These are phyloP conservation scores for Dendrobium catenatum DNA, from an alignment of 106 monocot genomes.

Conservation along the genomic window DNA sequence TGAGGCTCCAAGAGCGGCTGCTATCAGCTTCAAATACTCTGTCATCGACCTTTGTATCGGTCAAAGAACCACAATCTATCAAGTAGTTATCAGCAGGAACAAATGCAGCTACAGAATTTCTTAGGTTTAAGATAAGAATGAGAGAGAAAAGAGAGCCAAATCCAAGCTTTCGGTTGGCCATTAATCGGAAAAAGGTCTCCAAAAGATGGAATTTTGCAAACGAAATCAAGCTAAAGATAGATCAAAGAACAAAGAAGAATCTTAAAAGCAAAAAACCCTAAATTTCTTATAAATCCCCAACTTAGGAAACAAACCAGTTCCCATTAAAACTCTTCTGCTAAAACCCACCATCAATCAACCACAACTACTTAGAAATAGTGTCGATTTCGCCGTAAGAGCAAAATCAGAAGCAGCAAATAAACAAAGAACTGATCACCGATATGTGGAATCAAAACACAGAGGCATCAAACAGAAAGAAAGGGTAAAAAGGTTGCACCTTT, in stretches of 20 bases:
- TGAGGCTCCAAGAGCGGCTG: slow-evolving; percentile 21
- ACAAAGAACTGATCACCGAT: not conserved
- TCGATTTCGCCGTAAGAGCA: not conserved
- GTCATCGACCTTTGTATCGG: slow-evolving; percentile 17
- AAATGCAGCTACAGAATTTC: slow-evolving; percentile 14
- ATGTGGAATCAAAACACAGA: not conserved
- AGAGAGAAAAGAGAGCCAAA: not conserved
- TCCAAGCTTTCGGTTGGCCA: not conserved
- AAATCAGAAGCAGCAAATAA: slow-evolving; percentile 1
- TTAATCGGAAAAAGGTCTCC: not conserved
- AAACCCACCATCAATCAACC: not conserved
- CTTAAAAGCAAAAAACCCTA: not conserved
- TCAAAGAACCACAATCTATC: slow-evolving; percentile 64
- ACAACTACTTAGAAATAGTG: not conserved
- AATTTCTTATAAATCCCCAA: not conserved
- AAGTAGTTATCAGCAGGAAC: slow-evolving; percentile 70
- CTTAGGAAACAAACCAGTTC: not conserved
- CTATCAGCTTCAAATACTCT: slow-evolving; percentile 48
- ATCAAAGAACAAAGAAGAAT: slow-evolving; percentile 7
- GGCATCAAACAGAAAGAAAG: not conserved
- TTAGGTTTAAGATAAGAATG: not conserved
- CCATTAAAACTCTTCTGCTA: not conserved
- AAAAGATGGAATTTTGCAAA: not conserved
- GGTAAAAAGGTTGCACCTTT: not conserved
- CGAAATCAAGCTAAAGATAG: not conserved